Base-by-base conservation (phyloP, 2,329 filamentous ascomycete genomes). In the Simplicillium aogashimaense region DNA sequence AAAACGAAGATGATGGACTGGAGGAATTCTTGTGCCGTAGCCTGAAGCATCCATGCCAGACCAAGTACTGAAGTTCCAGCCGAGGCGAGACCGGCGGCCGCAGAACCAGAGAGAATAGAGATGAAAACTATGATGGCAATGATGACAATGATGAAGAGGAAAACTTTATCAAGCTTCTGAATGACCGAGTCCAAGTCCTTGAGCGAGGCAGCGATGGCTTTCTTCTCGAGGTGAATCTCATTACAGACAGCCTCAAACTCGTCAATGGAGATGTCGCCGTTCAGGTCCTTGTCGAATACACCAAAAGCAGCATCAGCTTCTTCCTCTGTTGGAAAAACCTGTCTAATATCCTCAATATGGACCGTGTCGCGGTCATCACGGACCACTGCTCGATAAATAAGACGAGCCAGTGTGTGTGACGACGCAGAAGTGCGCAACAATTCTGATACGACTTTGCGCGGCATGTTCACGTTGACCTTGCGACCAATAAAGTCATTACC, bases 141-240 rank as follows among this genome's bases (percentile, higher is more conserved):
- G 51, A 95, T 66, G 41, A 81, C 51, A 31, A 95, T 87, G 53
- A 95, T 78, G 63, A 94, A 87, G 57, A 94, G 72, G 54, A 97
- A 86, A 9, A 95, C 85, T 49, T 84, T 76, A 59, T 95, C 87
- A 2, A 97, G 77, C 61, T 94, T 94, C 47, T 81, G 76, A 36
- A 95, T 88, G 13, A 97, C 90, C 0, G 86, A 94, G 60, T 97
- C 90, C 11, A 97, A 68, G 64, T 97, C 90, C 62, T 95, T 95
- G 43, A 97, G 69, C 0, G 89, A 95, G 1, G 89, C 90, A 0
- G 88, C 90, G 50, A 97, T 95, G 7, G 88, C 87, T 60, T 95
- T 97, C 55, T 90, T 85, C 65, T 97, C 90, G 13, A 90, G 78
- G 29, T 90, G 88, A 48, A 95, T 92, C 55, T 97, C 90, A 38